These are phyloP conservation scores for Terfezia claveryi DNA, from an alignment of 495 filamentous ascomycete species.

Conservation along the genomic window DNA sequence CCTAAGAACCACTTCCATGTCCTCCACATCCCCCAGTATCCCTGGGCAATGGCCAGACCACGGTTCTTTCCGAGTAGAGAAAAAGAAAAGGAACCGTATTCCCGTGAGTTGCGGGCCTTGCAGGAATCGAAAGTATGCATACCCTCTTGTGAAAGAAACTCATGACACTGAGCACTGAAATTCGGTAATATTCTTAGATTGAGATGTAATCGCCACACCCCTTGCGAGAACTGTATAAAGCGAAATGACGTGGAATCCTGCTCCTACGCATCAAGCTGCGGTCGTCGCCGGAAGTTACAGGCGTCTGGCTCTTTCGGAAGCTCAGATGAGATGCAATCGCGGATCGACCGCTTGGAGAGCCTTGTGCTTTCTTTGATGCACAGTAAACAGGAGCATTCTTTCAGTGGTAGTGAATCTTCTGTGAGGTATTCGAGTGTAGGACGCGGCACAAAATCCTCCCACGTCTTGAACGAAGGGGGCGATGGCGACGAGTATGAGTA, in stretches of 20 bases:
- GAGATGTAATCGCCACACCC: constrained; percentile 84
- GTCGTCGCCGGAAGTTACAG: constrained; percentile 49
- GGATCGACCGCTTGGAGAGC: constrained; percentile 90
- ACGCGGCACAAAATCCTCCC: constrained; percentile 34
- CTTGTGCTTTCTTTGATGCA: constrained; percentile 86
- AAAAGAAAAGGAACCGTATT: constrained; percentile 64
- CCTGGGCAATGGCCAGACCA: background rate
- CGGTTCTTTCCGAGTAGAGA: background rate
- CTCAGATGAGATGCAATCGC: constrained; percentile 95
- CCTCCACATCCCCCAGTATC: background rate
- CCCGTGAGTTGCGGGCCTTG: constrained; percentile 89
- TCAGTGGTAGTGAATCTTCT: constrained; percentile 15
- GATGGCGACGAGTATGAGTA: background rate
- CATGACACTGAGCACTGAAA: background rate
- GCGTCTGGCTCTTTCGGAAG: constrained; percentile 36
- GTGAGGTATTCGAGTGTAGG: constrained; percentile 29
- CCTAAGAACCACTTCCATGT: background rate
- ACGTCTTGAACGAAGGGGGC: background rate
- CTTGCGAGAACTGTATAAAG: constrained; percentile 91
- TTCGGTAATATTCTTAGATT: constrained; percentile 26
- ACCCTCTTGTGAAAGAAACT: background rate
- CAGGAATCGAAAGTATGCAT: constrained; percentile 72
- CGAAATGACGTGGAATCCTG: constrained; percentile 65
- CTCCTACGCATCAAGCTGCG: constrained; percentile 63
- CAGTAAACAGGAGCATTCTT: constrained; percentile 24